phyloP scores from a whole-genome alignment of 805 yeast species.

The Saturnispora dispora region DNA sequence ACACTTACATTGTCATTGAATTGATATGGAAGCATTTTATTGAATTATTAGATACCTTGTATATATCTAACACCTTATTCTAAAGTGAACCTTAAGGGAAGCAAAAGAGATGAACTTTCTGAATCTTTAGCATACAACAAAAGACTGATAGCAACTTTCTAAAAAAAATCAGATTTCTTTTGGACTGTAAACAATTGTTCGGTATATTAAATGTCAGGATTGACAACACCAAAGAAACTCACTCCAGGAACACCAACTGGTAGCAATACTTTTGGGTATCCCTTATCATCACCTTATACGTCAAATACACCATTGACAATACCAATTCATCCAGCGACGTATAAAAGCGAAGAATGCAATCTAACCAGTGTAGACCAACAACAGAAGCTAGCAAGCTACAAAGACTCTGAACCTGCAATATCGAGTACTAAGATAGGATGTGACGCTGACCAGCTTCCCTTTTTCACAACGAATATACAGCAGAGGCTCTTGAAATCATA shows the following conservation, averaged over 20 bases:
- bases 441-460: constrained; percentile 15
- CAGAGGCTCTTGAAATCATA: constrained; percentile 15
- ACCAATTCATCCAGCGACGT: constrained; percentile 6
- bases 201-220: not conserved
- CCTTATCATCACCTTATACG: constrained; percentile 12
- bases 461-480: constrained; percentile 16
- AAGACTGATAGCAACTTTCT: not conserved
- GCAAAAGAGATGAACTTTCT: not conserved
- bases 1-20: constrained; percentile 1
- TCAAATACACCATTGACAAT: constrained; percentile 11
- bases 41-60: not conserved
- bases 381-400: not conserved
- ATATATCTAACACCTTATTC: not conserved
- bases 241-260: constrained; percentile 4
- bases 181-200: not conserved
- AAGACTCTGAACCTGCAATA: too few species aligned
- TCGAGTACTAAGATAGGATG: constrained; percentile 8
- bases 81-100: too few species aligned
- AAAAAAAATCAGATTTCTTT: not conserved
- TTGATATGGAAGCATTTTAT: not conserved
- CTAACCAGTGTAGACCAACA: not conserved
- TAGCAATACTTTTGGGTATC: not conserved
- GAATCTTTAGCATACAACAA: not conserved
- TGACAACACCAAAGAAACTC: not conserved
- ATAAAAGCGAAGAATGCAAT: not conserved